A percentile compares a stretch with the other conserved stretches of the same genome.
Conservation (phyloP, 345 rosid species). For the Lepidium aucheri region DNA sequence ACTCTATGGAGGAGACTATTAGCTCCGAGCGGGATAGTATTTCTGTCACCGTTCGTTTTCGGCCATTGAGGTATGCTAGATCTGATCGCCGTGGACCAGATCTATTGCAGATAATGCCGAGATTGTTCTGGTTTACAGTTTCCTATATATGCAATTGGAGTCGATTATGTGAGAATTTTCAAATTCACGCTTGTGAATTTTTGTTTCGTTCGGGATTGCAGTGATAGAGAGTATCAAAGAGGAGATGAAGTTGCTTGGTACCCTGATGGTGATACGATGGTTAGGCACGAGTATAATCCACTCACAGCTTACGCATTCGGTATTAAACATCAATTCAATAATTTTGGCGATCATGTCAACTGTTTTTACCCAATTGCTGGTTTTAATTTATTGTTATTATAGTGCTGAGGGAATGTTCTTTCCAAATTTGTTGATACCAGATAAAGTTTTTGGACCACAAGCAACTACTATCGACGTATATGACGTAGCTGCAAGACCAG, state of each 20-base stretch:
- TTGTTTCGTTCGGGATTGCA: constrained; percentile 23
- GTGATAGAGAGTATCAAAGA: constrained; percentile 87
- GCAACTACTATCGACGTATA: constrained; percentile 72
- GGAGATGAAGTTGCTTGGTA: constrained; percentile 98
- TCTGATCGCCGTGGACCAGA: constrained; percentile 32
- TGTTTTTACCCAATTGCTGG: neutral
- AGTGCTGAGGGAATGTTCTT: neutral
- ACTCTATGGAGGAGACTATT: constrained; percentile 50
- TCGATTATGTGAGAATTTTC: neutral
- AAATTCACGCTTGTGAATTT: constrained; percentile 3
- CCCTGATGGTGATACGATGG: constrained; percentile 91
- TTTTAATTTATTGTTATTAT: neutral
- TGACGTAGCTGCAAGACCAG: constrained; percentile 93
- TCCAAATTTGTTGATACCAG: constrained; percentile 33
- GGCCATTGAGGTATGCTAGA: constrained; percentile 76
- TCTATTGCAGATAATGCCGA: constrained; percentile 25
- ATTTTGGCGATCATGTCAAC: neutral
- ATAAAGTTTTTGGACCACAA: constrained; percentile 85
- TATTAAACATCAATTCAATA: constrained; percentile 17
- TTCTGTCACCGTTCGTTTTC: constrained; percentile 92
- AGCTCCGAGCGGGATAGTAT: constrained; percentile 80
- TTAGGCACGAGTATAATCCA: constrained; percentile 80
- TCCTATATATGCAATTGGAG: neutral
- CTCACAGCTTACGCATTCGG: constrained; percentile 90
- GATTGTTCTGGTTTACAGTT: constrained; percentile 8